These are phyloP conservation scores for Silene vulgaris DNA, from an alignment of 179 eudicot genomes.

Conservation along the genomic window DNA sequence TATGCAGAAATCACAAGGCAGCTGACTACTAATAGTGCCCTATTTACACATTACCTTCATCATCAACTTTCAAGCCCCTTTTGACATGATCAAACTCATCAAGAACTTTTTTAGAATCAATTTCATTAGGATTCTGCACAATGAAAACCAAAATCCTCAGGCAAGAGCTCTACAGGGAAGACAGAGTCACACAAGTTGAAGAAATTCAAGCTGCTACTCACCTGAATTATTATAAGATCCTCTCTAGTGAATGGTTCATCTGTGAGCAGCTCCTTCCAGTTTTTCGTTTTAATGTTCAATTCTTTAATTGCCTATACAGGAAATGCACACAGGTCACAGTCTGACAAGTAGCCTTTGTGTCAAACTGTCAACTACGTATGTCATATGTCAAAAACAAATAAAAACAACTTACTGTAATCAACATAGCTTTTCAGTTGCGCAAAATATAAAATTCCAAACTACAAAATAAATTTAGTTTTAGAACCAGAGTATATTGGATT, in stretches of 20 bases:
- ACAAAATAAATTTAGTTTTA: neutral
- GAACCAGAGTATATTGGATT: neutral
- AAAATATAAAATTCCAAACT: neutral
- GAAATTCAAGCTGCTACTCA: slow-evolving; percentile 19
- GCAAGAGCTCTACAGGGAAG: slow-evolving; percentile 5
- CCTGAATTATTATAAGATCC: slow-evolving; percentile 91
- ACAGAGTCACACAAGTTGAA: slow-evolving; percentile 5
- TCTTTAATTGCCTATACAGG: slow-evolving; percentile 75
- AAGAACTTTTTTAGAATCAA: slow-evolving; percentile 65
- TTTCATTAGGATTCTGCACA: slow-evolving; percentile 80
- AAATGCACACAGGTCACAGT: slow-evolving; percentile 17
- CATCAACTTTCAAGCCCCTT: slow-evolving; percentile 75
- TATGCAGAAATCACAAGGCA: slow-evolving; percentile 5
- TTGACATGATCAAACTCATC: slow-evolving; percentile 87
- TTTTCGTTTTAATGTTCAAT: slow-evolving; percentile 86
- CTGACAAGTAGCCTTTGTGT: slow-evolving; percentile 4
- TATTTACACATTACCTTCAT: slow-evolving; percentile 58
- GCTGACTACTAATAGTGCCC: neutral
- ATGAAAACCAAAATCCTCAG: slow-evolving; percentile 12
- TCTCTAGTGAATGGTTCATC: slow-evolving; percentile 80
- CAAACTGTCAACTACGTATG: neutral
- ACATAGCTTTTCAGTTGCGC: neutral
- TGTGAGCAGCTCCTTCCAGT: slow-evolving; percentile 96
- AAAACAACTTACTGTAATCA: neutral
- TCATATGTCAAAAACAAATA: slow-evolving; percentile 5